A percentile compares a stretch with the other conserved stretches of the same genome.
These are phyloP conservation scores for Spathaspora sp. DNA, from an alignment of 805 yeast species.

Conservation along the genomic window DNA sequence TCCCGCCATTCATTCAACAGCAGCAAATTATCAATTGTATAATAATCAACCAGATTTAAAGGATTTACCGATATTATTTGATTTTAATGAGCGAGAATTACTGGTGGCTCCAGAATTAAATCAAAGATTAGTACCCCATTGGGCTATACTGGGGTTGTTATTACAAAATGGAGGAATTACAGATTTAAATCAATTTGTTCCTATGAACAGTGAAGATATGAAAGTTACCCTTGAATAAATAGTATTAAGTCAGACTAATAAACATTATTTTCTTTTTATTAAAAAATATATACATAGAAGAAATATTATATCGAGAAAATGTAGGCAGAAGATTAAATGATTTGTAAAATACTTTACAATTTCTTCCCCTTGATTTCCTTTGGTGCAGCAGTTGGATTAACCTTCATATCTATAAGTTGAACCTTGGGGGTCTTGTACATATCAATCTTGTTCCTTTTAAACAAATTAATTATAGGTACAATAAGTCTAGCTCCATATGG, in stretches of 20 bases:
- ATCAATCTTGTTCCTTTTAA: constrained; percentile 3
- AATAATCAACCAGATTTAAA: constrained; percentile 37
- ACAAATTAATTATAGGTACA: constrained; percentile 36
- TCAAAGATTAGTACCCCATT: constrained; percentile 40
- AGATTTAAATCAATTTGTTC: constrained; percentile 35
- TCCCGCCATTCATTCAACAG: constrained; percentile 28
- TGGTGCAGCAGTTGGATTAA: background rate
- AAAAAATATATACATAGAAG: too few relatives aligned
- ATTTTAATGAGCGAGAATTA: constrained; percentile 50
- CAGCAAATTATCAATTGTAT: constrained; percentile 40
- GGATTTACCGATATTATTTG: constrained; percentile 48
- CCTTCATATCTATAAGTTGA: background rate
- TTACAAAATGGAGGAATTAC: constrained; percentile 20
- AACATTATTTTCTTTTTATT: background rate
- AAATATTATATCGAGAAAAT: too few relatives aligned
- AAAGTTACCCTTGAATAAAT: constrained; percentile 30
- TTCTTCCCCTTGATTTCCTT: background rate
- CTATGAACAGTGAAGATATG: constrained; percentile 35
- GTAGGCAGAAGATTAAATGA: background rate
- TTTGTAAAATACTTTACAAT: background rate
- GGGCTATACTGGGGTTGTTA: constrained; percentile 17
- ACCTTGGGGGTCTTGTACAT: constrained; percentile 2
- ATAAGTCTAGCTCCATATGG: constrained; percentile 57
- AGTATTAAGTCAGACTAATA: background rate
- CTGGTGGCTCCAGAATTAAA: constrained; percentile 41